These are phyloP conservation scores for Aspergillus panamensis DNA, from an alignment of 495 filamentous ascomycete species.

Conservation along the genomic window DNA sequence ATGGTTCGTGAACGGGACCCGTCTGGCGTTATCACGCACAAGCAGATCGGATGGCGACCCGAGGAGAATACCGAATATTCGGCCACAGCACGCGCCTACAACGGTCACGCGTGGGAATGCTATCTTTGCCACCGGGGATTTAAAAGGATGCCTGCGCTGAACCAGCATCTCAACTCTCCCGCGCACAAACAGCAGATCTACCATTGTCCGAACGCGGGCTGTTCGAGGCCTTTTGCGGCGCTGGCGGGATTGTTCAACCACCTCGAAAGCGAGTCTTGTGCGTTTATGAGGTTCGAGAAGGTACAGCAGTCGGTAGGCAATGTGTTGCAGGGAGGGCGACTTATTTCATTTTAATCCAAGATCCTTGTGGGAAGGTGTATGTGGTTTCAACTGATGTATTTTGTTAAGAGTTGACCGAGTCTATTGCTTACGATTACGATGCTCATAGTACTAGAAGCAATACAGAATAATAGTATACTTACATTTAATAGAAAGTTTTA, in stretches of 20 bases:
- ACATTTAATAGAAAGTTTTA: too few species aligned
- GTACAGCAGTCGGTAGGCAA: conserved; percentile 31
- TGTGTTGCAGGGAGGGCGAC: conserved; percentile 12
- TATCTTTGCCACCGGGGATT: conserved; percentile 44
- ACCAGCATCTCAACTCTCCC: conserved; percentile 37
- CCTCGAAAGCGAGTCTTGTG: conserved; percentile 53
- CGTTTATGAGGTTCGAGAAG: conserved; percentile 44
- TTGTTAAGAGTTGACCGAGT: too few species aligned
- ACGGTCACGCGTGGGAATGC: conserved; percentile 43
- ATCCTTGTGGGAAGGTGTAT: too few species aligned
- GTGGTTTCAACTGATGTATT: too few species aligned
- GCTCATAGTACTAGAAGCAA: too few species aligned
- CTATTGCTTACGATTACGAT: too few species aligned
- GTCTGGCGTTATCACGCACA: conserved; percentile 39
- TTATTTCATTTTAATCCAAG: conserved; percentile 4
- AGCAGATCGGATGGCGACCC: conserved; percentile 34
- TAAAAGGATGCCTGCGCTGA: conserved; percentile 18
- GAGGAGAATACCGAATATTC: conserved; percentile 19
- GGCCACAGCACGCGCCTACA: conserved; percentile 30
- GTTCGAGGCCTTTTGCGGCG: conserved; percentile 43
- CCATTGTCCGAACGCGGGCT: conserved; percentile 49
- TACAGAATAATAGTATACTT: too few species aligned
- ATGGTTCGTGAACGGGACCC: conserved; percentile 33
- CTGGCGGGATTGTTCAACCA: conserved; percentile 52
- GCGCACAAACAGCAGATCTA: conserved; percentile 48